Evolutionary conservation across 306 rosid genomes (phyloP), one percentile per base, ranked within the genome.

Genomic region (Cucurbita moschata): DNA sequence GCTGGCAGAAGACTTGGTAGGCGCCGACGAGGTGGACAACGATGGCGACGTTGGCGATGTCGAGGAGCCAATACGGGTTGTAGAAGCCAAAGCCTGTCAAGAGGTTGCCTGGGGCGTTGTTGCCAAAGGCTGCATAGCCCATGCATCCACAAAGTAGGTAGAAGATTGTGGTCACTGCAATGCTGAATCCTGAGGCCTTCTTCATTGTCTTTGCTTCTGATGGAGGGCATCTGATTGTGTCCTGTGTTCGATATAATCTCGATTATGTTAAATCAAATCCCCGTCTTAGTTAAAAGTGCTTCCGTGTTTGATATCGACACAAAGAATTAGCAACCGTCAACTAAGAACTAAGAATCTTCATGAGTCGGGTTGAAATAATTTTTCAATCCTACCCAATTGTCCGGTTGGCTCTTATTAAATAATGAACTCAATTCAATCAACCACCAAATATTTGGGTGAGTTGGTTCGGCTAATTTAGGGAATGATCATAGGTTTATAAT

Each of bases 71-170:
- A 60, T 58, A 81, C 49, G 84, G 85, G 78, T 77, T 80, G 54
- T 77, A 65, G 62, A 42, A 57, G 51, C 81, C 79, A 75, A 91
- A 91, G 13, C 95, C 97, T 0, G 87, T 84, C 56, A 91, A 74
- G 71, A 91, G 89, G 71, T 91, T 88, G 69, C 92, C 96, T 1
- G 97, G 96, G 4, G 96, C 82, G 19, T 42, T 67, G 52, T 83
- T 73, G 38, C 97, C 97, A 74, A 91, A 88, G 74, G 97, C 97
- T 50, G 97, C 97, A 75, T 88, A 90, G 47, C 97, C 97, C 50
- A 68, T 62, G 55, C 89, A 78, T 44, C 92, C 97, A 49, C 96
- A 91, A 9, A 79, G 79, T 43, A 91, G 78, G 84, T 88, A 91
- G 84, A 91, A 88, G 64, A 83, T 51, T 19, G 96, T 87, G 30